Percentiles rank a stretch among this genome's conserved stretches.
Evolutionary conservation across 2,329 filamentous ascomycete species (phyloP).

Genomic region (Colletotrichum falcatum): DNA sequence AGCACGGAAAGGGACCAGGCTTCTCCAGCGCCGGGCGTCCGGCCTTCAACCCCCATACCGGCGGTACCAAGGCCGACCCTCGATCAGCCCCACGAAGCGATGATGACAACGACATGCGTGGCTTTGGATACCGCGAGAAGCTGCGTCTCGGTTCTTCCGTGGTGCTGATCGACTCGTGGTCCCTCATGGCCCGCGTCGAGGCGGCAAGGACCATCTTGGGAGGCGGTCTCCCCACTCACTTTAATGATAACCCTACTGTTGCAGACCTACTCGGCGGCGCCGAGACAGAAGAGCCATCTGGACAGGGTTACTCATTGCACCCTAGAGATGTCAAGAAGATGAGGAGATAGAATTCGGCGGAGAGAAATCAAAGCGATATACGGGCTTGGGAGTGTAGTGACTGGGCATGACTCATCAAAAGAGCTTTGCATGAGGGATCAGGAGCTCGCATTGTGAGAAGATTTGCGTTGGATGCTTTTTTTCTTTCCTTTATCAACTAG

Average conservation of each 20-base stretch:
- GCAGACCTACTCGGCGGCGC: conserved; percentile 51
- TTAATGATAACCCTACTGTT: conserved; percentile 54
- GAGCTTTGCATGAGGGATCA: neutral
- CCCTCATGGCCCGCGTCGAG: conserved; percentile 60
- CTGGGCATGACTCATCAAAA: neutral
- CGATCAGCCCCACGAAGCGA: conserved; percentile 43
- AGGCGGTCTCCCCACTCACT: conserved; percentile 57
- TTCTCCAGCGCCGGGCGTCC: conserved; percentile 63
- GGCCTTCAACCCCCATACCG: conserved; percentile 57
- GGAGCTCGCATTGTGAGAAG: neutral
- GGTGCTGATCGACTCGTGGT: conserved; percentile 64
- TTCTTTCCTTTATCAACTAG: conserved; percentile 2
- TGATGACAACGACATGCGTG: conserved; percentile 54
- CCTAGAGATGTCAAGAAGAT: conserved; percentile 35
- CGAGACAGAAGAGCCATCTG: conserved; percentile 46
- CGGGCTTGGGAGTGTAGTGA: neutral
- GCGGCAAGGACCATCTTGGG: conserved; percentile 62
- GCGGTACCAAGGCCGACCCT: conserved; percentile 54
- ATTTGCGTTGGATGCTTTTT: neutral
- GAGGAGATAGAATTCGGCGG: conserved; percentile 1
- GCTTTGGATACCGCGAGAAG: conserved; percentile 64
- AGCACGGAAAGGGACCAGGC: conserved; percentile 65
- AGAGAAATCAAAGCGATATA: neutral
- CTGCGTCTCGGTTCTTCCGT: conserved; percentile 60
- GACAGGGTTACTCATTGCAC: conserved; percentile 32